A percentile compares a stretch with the other conserved stretches of the same genome.
phyloP scores from a whole-genome alignment of 2,329 filamentous ascomycete genomes.

The Clonostachys byssicola region DNA sequence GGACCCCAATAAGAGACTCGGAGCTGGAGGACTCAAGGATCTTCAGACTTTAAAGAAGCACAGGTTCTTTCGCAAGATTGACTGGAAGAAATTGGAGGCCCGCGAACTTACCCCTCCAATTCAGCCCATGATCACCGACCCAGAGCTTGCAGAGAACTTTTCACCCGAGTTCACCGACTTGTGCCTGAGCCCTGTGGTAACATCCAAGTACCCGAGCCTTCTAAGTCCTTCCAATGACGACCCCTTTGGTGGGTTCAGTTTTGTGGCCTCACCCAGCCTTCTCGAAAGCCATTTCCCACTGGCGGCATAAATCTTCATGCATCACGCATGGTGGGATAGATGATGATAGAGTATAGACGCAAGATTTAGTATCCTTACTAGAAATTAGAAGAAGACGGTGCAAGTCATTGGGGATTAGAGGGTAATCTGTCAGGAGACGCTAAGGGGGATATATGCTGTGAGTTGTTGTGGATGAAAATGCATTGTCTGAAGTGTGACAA shows the following conservation, averaged over 20 bases:
- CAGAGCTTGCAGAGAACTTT: constrained; percentile 96
- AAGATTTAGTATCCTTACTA: background rate
- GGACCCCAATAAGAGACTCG: constrained; percentile 86
- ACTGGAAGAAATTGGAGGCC: constrained; percentile 83
- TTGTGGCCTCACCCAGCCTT: constrained; percentile 54
- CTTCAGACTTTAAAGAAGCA: constrained; percentile 82
- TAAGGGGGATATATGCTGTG: no score
- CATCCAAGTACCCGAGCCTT: constrained; percentile 11
- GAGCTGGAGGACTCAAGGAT: constrained; percentile 85
- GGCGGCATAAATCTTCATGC: background rate
- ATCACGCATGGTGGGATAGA: no score
- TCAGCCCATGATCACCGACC: constrained; percentile 89
- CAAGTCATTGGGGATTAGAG: no score
- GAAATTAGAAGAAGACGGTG: no score
- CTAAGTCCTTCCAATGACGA: constrained; percentile 45
- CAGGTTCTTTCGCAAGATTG: constrained; percentile 93
- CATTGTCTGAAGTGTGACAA: no score
- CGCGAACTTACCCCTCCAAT: constrained; percentile 87
- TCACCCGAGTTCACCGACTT: constrained; percentile 85
- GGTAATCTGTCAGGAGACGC: no score
- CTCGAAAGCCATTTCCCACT: constrained; percentile 40
- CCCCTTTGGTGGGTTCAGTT: constrained; percentile 61
- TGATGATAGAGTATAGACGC: constrained; percentile 1
- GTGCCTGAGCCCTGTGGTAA: constrained; percentile 69
- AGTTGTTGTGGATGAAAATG: no score